These are phyloP conservation scores for Dendryphion nanum DNA, from an alignment of 2,329 filamentous ascomycete genomes.

Conservation along the genomic window DNA sequence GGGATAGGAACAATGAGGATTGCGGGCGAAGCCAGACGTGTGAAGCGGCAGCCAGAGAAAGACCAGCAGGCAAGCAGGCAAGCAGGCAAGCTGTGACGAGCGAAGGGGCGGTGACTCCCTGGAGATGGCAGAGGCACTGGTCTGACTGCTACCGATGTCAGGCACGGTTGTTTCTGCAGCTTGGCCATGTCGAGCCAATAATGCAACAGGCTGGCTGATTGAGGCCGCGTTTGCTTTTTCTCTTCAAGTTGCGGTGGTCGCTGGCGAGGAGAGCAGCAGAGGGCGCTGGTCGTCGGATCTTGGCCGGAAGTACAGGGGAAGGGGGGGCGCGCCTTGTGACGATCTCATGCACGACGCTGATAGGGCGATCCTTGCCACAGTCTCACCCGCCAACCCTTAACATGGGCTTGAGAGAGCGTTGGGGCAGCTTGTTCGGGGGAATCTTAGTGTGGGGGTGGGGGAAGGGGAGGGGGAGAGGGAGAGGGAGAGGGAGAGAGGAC, in stretches of 20 bases:
- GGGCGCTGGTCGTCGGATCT: slow-evolving; percentile 18
- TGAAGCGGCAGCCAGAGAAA: no score
- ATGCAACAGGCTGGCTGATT: slow-evolving; percentile 13
- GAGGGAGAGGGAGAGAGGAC: no score
- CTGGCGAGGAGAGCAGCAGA: slow-evolving; percentile 19
- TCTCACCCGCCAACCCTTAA: slow-evolving; percentile 27
- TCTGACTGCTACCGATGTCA: slow-evolving; percentile 31
- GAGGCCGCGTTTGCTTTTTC: slow-evolving; percentile 34
- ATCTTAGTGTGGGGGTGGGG: slow-evolving; percentile 40
- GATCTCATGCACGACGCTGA: slow-evolving; percentile 35
- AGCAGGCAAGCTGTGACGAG: slow-evolving; percentile 26
- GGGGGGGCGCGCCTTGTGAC: slow-evolving; percentile 32
- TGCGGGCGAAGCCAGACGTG: no score
- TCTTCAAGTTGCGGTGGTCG: slow-evolving; percentile 12
- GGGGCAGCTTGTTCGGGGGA: slow-evolving; percentile 29
- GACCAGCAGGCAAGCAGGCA: no score
- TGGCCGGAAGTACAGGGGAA: slow-evolving; percentile 30
- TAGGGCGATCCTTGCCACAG: slow-evolving; percentile 28
- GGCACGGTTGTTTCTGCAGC: slow-evolving; percentile 30
- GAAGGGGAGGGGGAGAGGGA: no score
- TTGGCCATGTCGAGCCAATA: slow-evolving; percentile 29
- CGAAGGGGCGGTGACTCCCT: slow-evolving; percentile 37
- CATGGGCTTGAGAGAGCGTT: slow-evolving; percentile 27
- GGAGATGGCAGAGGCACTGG: slow-evolving; percentile 24
- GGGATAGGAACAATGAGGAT: slow-evolving; percentile 22